phyloP scores from a whole-genome alignment of 2,329 filamentous ascomycete genomes.

The Epichloe coenophiala region DNA sequence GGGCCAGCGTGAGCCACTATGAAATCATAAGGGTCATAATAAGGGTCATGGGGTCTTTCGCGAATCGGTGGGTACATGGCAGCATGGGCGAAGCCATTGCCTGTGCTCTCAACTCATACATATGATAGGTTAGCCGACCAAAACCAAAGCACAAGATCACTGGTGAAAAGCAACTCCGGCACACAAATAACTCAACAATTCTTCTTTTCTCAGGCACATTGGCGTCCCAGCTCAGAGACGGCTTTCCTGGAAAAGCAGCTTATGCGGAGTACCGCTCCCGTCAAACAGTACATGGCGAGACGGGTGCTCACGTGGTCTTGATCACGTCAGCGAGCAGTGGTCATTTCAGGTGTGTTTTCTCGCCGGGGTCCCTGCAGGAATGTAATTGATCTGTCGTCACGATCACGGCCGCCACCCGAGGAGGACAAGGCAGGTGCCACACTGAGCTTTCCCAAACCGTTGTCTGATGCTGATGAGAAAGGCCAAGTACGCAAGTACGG shows the following conservation, averaged over 20 bases:
- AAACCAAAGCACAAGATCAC: too few species aligned
- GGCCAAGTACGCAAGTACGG: neutral
- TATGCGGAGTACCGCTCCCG: too few species aligned
- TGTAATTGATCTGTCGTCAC: neutral
- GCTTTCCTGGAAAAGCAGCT: too few species aligned
- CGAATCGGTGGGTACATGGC: neutral
- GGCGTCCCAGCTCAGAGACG: too few species aligned
- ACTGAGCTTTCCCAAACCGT: neutral
- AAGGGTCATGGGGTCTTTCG: constrained; percentile 1
- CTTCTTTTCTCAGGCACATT: too few species aligned
- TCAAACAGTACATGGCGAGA: too few species aligned
- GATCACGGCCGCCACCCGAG: neutral
- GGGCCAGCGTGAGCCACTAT: constrained; percentile 3
- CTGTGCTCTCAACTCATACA: too few species aligned
- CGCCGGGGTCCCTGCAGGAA: neutral
- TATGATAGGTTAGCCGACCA: too few species aligned
- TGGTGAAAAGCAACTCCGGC: too few species aligned
- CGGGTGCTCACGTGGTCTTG: neutral
- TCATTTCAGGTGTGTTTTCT: too few species aligned
- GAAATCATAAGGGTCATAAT: constrained; percentile 2
- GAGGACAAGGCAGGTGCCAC: neutral
- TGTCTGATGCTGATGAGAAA: neutral
- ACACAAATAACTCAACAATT: too few species aligned
- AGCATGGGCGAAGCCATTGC: too few species aligned
- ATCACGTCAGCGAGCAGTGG: neutral